Percentiles rank a stretch among this genome's conserved stretches.
Evolutionary conservation across 2,329 filamentous ascomycete genomes (phyloP).

Genomic region (Hortaea werneckii): DNA sequence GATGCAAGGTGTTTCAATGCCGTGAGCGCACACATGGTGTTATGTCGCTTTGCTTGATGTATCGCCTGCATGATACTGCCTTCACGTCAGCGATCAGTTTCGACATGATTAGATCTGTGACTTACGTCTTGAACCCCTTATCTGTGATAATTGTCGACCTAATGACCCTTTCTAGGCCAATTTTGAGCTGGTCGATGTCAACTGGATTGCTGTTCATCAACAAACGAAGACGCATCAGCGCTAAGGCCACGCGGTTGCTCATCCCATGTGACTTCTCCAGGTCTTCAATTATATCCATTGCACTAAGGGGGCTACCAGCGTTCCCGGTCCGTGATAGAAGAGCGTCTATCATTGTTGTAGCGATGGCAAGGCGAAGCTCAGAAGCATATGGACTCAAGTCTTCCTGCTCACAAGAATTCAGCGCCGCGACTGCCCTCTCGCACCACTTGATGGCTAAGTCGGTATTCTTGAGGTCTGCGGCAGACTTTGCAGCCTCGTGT

Average conservation of each 20-base stretch:
- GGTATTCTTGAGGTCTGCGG: slow-evolving; percentile 44
- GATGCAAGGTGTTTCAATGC: slow-evolving; percentile 56
- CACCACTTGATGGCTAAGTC: slow-evolving; percentile 60
- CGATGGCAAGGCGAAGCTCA: slow-evolving; percentile 56
- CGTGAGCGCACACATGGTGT: slow-evolving; percentile 29
- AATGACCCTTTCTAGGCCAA: slow-evolving; percentile 53
- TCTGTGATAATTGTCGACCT: slow-evolving; percentile 50
- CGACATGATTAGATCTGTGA: background rate
- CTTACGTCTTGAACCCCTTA: slow-evolving; percentile 50
- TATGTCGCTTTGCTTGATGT: slow-evolving; percentile 48
- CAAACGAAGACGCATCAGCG: slow-evolving; percentile 59
- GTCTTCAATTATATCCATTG: slow-evolving; percentile 35
- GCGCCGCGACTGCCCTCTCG: slow-evolving; percentile 51
- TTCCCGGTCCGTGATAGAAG: slow-evolving; percentile 2
- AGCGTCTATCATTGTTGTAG: slow-evolving; percentile 39
- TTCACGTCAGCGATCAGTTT: background rate
- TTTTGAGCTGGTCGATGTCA: slow-evolving; percentile 31
- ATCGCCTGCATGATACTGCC: slow-evolving; percentile 54
- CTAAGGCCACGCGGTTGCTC: slow-evolving; percentile 51
- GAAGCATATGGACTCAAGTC: slow-evolving; percentile 48
- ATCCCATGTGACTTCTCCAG: slow-evolving; percentile 53
- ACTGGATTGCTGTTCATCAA: slow-evolving; percentile 37
- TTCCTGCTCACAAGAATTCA: slow-evolving; percentile 47
- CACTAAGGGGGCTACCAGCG: slow-evolving; percentile 10
- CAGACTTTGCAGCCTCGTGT: slow-evolving; percentile 59